Base-by-base conservation (phyloP, 306 rosid genomes). In the Quercus suber region DNA sequence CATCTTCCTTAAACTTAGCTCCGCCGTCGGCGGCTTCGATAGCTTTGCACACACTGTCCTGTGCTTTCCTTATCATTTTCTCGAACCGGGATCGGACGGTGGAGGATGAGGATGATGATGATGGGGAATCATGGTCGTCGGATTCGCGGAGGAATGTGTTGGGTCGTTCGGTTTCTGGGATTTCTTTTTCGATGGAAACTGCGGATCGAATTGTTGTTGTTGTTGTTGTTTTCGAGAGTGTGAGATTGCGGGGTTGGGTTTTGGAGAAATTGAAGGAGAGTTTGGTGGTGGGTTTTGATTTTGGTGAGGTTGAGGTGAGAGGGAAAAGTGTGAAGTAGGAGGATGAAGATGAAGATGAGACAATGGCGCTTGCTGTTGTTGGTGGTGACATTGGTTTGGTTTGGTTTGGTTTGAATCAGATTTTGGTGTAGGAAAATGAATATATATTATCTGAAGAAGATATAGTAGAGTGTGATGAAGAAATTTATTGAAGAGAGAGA, bases 41-140 rank as follows among this genome's bases (percentile, higher is more conserved):
- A 2, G 96, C 99, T 59, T n/a, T 59, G 64, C 99, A 95, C 1
- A 95, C 96, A 1, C 57, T 87, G 71, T 95, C 98, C 83, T 95
- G 99, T 31, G 98, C 96, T 20, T 90, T 97, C 77, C 99, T 87
- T 23, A 95, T 95, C 99, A 95, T 95, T 83, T 93, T 95, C 93
- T 95, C 99, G 55, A 95, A 95, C 5, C 99, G 89, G 14, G 88
- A 87, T 78, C 99, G 78, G 12, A 95, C 91, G 0, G 98, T 86
- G 5, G 89, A 81, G 8, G 92, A 30, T 0, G 79, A 82, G 19
- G 88, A 83, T 15, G 56, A 67, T 6, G 92, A 77, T 3, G 92
- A 30, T 1, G 79, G 60, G 18, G 56, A 68, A 55, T 60, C 84
- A 3, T 37, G 59, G 6, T 76, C 75, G 18, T 90, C 95, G 5